phyloP scores from a whole-genome alignment of 768 basidiomycete genomes.

The Lactarius evosmus region DNA sequence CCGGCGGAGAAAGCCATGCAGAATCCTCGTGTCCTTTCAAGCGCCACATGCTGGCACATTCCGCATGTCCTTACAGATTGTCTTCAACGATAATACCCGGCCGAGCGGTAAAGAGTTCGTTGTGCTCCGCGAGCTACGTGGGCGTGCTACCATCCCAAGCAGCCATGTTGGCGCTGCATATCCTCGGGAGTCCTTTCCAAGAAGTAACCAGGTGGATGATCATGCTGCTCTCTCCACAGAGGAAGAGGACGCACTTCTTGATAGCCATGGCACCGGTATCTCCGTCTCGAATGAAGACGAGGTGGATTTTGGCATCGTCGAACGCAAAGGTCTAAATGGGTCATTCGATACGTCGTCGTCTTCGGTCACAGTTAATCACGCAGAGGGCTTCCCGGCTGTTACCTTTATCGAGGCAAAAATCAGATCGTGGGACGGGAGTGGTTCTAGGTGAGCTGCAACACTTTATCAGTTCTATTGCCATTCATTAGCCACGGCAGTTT shows the following conservation, averaged over 20 bases:
- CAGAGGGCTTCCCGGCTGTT: constrained; percentile 11
- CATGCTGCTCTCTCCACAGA: background rate
- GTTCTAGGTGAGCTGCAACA: constrained; percentile 6
- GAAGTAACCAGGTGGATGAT: background rate
- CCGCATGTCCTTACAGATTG: background rate
- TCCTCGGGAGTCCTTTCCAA: background rate
- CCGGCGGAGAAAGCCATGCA: background rate
- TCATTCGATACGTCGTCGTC: constrained; percentile 14
- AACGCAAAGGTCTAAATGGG: constrained; percentile 33
- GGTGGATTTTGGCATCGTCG: constrained; percentile 52
- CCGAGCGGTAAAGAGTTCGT: background rate
- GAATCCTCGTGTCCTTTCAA: constrained; percentile 8
- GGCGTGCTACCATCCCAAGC: background rate
- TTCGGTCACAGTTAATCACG: constrained; percentile 25
- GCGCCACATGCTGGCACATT: constrained; percentile 4
- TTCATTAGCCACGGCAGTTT: constrained; percentile 9
- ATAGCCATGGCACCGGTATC: constrained; percentile 50
- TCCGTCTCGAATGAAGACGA: constrained; percentile 33
- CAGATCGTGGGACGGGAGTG: background rate
- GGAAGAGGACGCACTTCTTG: constrained; percentile 27
- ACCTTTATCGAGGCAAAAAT: constrained; percentile 19
- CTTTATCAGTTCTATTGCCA: background rate
- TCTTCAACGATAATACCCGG: constrained; percentile 4
- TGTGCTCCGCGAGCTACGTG: constrained; percentile 13
- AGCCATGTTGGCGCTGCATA: background rate